Percentiles rank a stretch among this genome's conserved stretches.
Conservation (phyloP, 805 yeast genomes). For the Naumovozyma baii region DNA sequence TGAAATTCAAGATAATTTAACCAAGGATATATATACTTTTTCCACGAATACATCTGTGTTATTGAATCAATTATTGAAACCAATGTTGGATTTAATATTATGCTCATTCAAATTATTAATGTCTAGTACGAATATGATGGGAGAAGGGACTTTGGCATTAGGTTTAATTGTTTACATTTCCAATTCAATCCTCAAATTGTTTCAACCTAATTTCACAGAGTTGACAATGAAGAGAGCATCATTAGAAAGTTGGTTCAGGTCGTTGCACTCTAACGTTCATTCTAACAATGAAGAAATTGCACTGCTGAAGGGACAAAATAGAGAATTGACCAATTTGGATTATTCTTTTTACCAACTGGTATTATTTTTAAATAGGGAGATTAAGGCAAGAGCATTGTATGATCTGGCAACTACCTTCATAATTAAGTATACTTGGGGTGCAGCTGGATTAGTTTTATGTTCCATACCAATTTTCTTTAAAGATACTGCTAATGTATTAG, state of each 20-base stretch:
- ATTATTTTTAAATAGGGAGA: constrained; percentile 63
- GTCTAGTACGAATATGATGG: constrained; percentile 35
- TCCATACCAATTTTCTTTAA: constrained; percentile 75
- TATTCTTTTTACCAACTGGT: constrained; percentile 73
- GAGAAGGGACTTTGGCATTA: constrained; percentile 69
- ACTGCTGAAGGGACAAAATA: constrained; percentile 65
- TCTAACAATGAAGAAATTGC: constrained; percentile 82
- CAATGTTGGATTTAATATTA: constrained; percentile 65
- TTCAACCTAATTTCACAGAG: constrained; percentile 86
- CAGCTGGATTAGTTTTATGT: constrained; percentile 80
- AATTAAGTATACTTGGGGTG: constrained; percentile 92
- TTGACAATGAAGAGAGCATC: constrained; percentile 66
- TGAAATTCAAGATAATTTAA: constrained; percentile 34
- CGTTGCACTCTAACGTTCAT: constrained; percentile 73
- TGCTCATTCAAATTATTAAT: constrained; percentile 70
- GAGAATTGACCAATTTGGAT: constrained; percentile 72
- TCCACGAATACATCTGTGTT: constrained; percentile 61
- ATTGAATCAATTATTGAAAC: constrained; percentile 78
- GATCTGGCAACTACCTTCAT: constrained; percentile 81
- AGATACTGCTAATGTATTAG: constrained; percentile 23
- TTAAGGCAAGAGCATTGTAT: constrained; percentile 67
- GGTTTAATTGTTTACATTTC: constrained; percentile 77
- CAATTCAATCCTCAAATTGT: constrained; percentile 57
- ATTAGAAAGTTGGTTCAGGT: constrained; percentile 76
- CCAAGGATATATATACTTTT: constrained; percentile 70